Base-by-base conservation (phyloP, 441 rosid species). In the Manihot esculenta region DNA sequence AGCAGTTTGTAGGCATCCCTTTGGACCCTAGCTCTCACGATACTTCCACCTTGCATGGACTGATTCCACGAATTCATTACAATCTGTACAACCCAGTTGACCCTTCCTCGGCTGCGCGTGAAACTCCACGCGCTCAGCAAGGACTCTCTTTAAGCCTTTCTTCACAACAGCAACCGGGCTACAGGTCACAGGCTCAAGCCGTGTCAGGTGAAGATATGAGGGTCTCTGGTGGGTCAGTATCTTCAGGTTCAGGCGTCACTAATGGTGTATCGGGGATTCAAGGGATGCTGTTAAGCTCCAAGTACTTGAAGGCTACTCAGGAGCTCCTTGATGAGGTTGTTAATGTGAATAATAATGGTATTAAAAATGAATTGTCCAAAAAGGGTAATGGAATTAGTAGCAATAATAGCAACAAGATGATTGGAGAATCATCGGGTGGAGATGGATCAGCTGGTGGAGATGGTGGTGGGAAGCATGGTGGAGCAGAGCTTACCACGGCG, bases 301-400 rank as follows among this genome's bases (percentile, higher is more conserved):
- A 89, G 85, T 94, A 87, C 88, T 80, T 94, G 84, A 94, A 86
- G 56, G 97, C 97, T 6, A 89, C 94, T 58, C 97, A 92, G 79
- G 99, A 92, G 77, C 89, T 94, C 57, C 93, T 94, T 30, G 97
- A 94, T 66, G 96, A 94, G 78, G 97, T 94, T 41, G 99, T 89
- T 71, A 94, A 83, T 79, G 97, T 92, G 44, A 88, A 89, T 69
- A 84, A 64, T 59, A 76, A 71, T 30, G 91, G 80, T 26, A 73
- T 88, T 59, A 80, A 80, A 70, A 63, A 7, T 42, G 88, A 85
- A 69, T 74, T 81, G 11, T 79, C 83, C 7, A 84, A 80, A 79
- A 87, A 84, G 73, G 76, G 53, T 64, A 72, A 66, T 55, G 82
- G 75, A 9, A 80, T 62, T 27, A 78, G 79, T 21, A 74, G 59